Percentiles rank a stretch among this genome's conserved stretches.
These are phyloP conservation scores for Debaryomyces tyrocola DNA, from an alignment of 805 yeast genomes.

Conservation along the genomic window DNA sequence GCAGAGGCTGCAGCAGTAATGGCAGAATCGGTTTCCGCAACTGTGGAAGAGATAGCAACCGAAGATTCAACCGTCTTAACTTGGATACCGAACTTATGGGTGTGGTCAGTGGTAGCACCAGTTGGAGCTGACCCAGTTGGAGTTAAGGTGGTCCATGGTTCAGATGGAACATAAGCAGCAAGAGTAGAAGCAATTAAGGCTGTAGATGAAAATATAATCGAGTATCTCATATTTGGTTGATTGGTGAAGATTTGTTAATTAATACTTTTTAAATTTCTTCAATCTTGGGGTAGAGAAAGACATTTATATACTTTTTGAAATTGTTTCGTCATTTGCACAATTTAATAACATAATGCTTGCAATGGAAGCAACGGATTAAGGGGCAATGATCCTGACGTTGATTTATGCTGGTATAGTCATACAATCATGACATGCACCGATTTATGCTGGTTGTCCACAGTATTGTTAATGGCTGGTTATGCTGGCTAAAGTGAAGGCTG, in stretches of 20 bases:
- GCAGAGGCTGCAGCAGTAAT: constrained; percentile 15
- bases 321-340: too few species aligned
- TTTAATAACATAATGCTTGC: neutral
- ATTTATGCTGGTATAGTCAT: too few species aligned
- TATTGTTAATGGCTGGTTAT: neutral
- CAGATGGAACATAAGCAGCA: constrained; percentile 66
- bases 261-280: too few species aligned
- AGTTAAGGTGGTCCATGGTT: constrained; percentile 72
- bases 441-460: neutral
- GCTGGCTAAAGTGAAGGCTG: neutral
- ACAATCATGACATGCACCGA: neutral
- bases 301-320: too few species aligned
- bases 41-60: constrained; percentile 14
- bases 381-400: neutral
- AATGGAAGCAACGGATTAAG: neutral
- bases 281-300: too few species aligned
- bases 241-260: neutral
- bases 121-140: constrained; percentile 54
- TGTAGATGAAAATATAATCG: constrained; percentile 21
- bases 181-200: constrained; percentile 48
- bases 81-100: constrained; percentile 66
- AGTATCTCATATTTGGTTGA: constrained; percentile 17
- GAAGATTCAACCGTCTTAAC: constrained; percentile 49
- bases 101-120: constrained; percentile 58
- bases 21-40: neutral